Evolutionary conservation across 2,329 filamentous ascomycete species (phyloP), one percentile per base, ranked within the genome.

Genomic region (Fusarium sulawesiense): DNA sequence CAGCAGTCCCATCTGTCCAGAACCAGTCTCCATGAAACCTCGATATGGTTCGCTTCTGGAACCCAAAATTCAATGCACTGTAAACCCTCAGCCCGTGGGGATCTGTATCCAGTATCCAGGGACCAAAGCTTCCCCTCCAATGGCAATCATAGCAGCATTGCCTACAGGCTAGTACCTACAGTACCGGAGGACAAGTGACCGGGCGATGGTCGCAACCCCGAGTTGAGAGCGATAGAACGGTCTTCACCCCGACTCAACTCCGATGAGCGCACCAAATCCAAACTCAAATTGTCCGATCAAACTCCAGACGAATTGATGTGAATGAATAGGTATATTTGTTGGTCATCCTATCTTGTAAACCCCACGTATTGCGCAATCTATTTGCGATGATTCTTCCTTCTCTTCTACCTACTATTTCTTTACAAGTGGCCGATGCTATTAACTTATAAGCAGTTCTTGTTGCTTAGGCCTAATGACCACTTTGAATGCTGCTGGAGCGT

Each of bases 191-290:
- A 54, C 49, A 51, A 46, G 34, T 69, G 47, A 69, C 54, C 34
- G 44, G 65, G 47, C 61, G 48, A 50, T 51, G 40, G 58, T 51
- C 45, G 25, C 66, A 71, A 70, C 57, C 54, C 68, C 63, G 67
- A 68, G 40, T 25, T 54, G 44, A 46, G 27, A 44, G 54, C 68
- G 34, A 53, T n/a, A 37, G 34, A 50, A 53, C 49, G 63, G 56
- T 48, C 27, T 57, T 64, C 50, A 60, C 51, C 44, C 68, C 68
- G 68, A 68, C 45, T 42, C 64, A 68, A 65, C 64, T 68, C 68
- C 64, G 68, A 50, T 30, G 56, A 54, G 56, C 48, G 46, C 55
- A 56, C 56, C 64, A 57, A 48, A 54, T 47, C 48, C 23, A 71
- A 68, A 60, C 56, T 53, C 21, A 68, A 68, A 61, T 60, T 64